Percentiles rank a stretch among this genome's conserved stretches.
phyloP scores from a whole-genome alignment of 495 filamentous ascomycete genomes.

The Penicillium herquei region DNA sequence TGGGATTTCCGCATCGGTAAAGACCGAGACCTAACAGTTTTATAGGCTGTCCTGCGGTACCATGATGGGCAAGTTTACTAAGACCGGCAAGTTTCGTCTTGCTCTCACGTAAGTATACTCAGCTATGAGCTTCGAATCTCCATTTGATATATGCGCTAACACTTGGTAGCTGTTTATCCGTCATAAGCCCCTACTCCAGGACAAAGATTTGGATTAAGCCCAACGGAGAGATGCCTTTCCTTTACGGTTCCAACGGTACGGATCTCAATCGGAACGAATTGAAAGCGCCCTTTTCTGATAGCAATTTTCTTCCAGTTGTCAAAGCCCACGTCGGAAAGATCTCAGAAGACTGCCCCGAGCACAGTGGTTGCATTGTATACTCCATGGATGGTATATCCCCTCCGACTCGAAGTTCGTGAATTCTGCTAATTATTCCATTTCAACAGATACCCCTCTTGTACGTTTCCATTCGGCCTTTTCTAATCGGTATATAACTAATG shows the following conservation, averaged over 20 bases:
- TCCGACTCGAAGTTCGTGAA: neutral
- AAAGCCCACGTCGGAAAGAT: neutral
- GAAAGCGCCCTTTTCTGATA: neutral
- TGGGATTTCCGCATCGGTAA: too few species aligned
- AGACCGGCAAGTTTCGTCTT: constrained; percentile 73
- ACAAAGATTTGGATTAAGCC: constrained; percentile 91
- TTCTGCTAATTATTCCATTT: neutral
- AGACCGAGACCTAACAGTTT: neutral
- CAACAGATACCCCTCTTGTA: constrained; percentile 3
- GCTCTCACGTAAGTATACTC: constrained; percentile 22
- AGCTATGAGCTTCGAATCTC: too few species aligned
- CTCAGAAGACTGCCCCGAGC: constrained; percentile 1
- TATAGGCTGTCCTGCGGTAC: constrained; percentile 25
- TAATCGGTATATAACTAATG: neutral
- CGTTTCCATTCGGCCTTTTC: neutral
- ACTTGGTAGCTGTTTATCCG: constrained; percentile 51
- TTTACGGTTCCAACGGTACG: constrained; percentile 73
- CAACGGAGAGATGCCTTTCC: constrained; percentile 71
- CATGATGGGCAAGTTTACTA: constrained; percentile 61
- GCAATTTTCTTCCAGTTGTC: neutral
- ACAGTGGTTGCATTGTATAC: constrained; percentile 12
- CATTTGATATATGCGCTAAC: too few species aligned
- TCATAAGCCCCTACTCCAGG: constrained; percentile 83
- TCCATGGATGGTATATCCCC: constrained; percentile 8
- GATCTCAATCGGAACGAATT: constrained; percentile 47